Conservation (phyloP, 2,329 filamentous ascomycete species). For the Penicillium palitans region DNA sequence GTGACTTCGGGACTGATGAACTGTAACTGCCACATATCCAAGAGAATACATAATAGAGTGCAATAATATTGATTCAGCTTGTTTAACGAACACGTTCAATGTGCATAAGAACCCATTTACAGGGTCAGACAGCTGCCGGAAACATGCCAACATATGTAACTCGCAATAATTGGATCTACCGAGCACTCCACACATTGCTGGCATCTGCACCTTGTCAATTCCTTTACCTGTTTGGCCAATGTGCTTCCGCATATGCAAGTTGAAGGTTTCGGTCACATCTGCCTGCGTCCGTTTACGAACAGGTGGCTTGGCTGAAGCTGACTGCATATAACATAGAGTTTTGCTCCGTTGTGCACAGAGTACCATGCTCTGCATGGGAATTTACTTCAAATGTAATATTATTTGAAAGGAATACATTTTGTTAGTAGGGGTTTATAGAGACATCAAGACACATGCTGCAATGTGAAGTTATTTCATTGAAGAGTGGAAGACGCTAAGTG, state of each 20-base stretch:
- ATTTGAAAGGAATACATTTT: neutral
- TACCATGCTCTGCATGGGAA: neutral
- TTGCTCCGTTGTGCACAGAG: neutral
- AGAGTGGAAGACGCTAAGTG: neutral
- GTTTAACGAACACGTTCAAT: neutral
- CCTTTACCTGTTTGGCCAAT: neutral
- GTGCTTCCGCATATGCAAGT: neutral
- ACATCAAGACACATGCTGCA: neutral
- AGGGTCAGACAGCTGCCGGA: neutral
- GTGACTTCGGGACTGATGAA: neutral
- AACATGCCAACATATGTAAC: neutral
- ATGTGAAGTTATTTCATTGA: neutral
- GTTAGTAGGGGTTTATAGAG: neutral
- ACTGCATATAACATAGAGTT: too few relatives aligned
- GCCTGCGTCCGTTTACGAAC: neutral
- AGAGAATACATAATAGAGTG: neutral
- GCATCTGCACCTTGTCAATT: neutral
- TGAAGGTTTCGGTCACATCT: neutral
- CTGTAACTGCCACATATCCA: neutral
- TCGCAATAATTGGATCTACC: neutral
- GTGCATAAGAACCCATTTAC: neutral
- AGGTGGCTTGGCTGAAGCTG: conserved; percentile 2
- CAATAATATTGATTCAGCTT: neutral
- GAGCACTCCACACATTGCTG: neutral
- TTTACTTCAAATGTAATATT: neutral